Percentiles rank a stretch among this genome's conserved stretches.
These are phyloP conservation scores for Pleurotus cornucopiae DNA, from an alignment of 768 basidiomycete species.

Conservation along the genomic window DNA sequence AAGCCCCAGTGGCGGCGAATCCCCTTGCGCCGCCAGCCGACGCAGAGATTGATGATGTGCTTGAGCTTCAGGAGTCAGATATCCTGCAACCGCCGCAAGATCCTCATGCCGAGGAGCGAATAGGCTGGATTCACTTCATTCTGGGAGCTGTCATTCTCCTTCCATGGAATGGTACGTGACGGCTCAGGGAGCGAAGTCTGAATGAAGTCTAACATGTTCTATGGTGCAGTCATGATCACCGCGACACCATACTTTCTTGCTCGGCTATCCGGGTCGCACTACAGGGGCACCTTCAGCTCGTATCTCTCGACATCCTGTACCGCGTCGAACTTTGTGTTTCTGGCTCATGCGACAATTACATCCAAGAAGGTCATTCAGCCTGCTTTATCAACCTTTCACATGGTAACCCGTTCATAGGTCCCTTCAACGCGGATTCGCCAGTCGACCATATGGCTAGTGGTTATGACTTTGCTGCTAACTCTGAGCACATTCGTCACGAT, in stretches of 20 bases:
- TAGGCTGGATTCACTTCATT: constrained; percentile 65
- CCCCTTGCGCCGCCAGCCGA: constrained; percentile 21
- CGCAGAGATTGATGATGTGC: constrained; percentile 26
- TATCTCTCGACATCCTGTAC: constrained; percentile 65
- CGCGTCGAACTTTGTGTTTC: constrained; percentile 59
- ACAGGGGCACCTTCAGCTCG: constrained; percentile 58
- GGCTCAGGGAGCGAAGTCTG: neutral
- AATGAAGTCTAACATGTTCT: neutral
- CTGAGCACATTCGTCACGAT: constrained; percentile 60
- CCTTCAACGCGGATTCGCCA: constrained; percentile 54
- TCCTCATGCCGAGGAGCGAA: constrained; percentile 33
- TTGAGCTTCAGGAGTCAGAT: constrained; percentile 14
- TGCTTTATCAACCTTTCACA: neutral
- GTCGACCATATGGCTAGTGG: constrained; percentile 45
- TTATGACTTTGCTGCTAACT: constrained; percentile 56
- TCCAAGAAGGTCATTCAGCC: constrained; percentile 56
- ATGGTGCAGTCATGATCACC: constrained; percentile 74
- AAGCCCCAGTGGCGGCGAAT: constrained; percentile 27
- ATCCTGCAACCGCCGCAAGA: constrained; percentile 29
- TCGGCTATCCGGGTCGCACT: constrained; percentile 55
- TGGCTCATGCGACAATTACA: constrained; percentile 71
- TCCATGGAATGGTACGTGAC: constrained; percentile 81
- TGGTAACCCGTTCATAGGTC: constrained; percentile 33
- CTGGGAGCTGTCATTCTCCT: constrained; percentile 78
- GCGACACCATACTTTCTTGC: constrained; percentile 80